Evolutionary conservation across 1,284 basidiomycete genomes (phyloP), one percentile per base, ranked within the genome.

Genomic region (Xerocomus amazonicus): DNA sequence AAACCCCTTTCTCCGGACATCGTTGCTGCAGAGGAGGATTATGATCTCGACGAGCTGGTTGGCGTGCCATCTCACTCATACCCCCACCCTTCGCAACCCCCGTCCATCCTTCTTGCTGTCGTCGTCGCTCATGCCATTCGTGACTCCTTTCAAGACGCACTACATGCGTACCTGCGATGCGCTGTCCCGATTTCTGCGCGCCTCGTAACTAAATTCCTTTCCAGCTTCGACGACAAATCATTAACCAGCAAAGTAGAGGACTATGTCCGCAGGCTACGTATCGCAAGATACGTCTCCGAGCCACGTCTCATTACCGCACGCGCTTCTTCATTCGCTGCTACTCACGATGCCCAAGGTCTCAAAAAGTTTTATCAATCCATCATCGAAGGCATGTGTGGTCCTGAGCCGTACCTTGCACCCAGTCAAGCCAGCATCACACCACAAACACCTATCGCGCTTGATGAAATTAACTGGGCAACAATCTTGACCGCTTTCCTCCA

Each of bases 401-500:
- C 74, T 0, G 59, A 73, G 35, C 66, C 75, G 5, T 80, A 73
- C 65, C 66, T 81, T 38, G 72, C 79, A 16, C 57, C 75, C 8
- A 66, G 71, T 34, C 64, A 71, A 16, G 54, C 63, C 9, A 56
- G 58, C 9, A 56, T 71, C 23, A 70, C 71, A 0, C 42, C 60
- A 4, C 59, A 64, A 19, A 76, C 67, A 52, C 68, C 71, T n/a
- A 66, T 83, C 16, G 64, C 76, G 10, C 67, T 90, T 57, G 73
- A 77, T 4, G 75, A 80, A 50, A 65, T 73, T 9, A 67, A 72
- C 16, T 90, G 87, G 87, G 72, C 73, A 0, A 72, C 77, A 2
- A 81, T 90, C 56, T 65, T 90, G 42, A 73, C 72, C 3, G 79
- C 76, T 14, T 87, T 87, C 54, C 65, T 87, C 40, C 71, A 69